Conservation (phyloP, 2,329 filamentous ascomycete genomes). For the Aspergillus ibericus region DNA sequence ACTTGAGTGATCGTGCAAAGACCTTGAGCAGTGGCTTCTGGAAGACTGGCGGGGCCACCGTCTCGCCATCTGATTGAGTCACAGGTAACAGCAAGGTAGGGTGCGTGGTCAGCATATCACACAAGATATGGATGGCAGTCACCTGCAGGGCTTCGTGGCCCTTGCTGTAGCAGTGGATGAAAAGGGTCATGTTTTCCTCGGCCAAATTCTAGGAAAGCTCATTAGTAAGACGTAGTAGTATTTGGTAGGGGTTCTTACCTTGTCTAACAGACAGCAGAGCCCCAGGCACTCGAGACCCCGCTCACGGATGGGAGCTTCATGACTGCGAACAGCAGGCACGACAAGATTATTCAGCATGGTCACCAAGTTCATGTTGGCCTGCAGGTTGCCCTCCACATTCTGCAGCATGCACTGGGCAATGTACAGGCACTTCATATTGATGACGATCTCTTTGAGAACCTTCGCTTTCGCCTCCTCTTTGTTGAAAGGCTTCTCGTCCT, state of each 20-base stretch:
- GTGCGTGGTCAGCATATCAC: slow-evolving; percentile 88
- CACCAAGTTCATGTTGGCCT: slow-evolving; percentile 86
- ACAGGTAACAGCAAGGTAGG: slow-evolving; percentile 69
- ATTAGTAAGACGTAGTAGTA: slow-evolving; percentile 12
- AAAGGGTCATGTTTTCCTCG: slow-evolving; percentile 85
- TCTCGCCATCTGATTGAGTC: slow-evolving; percentile 46
- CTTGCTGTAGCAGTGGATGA: slow-evolving; percentile 94
- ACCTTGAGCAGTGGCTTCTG: slow-evolving; percentile 73
- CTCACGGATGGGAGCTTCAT: slow-evolving; percentile 89
- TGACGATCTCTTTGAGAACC: slow-evolving; percentile 77
- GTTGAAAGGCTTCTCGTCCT: slow-evolving; percentile 58
- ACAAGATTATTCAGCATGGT: slow-evolving; percentile 98
- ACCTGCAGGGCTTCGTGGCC: slow-evolving; percentile 87
- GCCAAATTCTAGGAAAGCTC: slow-evolving; percentile 64
- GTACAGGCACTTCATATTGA: slow-evolving; percentile 97
- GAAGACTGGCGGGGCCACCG: slow-evolving; percentile 49
- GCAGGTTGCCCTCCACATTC: slow-evolving; percentile 83
- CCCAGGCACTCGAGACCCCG: slow-evolving; percentile 86
- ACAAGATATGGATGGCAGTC: slow-evolving; percentile 85
- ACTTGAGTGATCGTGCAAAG: slow-evolving; percentile 79
- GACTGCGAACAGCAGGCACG: slow-evolving; percentile 88
- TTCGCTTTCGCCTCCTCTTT: slow-evolving; percentile 67
- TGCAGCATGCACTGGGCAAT: slow-evolving; percentile 97
- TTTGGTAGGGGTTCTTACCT: slow-evolving; percentile 48
- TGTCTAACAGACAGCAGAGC: slow-evolving; percentile 86